phyloP scores from a whole-genome alignment of 768 basidiomycete genomes.

The Lyophyllum atratum region DNA sequence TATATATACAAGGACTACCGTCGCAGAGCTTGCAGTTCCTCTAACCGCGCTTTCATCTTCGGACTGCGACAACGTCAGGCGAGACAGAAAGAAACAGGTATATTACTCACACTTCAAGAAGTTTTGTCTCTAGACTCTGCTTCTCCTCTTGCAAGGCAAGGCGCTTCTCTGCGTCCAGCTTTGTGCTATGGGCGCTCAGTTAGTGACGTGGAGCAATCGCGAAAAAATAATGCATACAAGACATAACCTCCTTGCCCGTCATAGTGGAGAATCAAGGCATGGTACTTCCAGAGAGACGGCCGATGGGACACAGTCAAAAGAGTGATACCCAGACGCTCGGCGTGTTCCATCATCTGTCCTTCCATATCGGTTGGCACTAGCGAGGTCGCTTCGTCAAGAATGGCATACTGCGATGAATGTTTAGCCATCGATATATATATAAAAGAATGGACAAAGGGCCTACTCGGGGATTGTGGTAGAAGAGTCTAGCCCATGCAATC shows the following conservation, averaged over 20 bases:
- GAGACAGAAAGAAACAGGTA: neutral
- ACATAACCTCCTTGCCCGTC: slow-evolving; percentile 95
- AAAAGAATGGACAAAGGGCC: slow-evolving; percentile 16
- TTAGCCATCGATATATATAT: neutral
- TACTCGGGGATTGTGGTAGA: slow-evolving; percentile 93
- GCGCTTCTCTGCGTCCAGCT: slow-evolving; percentile 87
- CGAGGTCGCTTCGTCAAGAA: slow-evolving; percentile 95
- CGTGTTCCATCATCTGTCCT: slow-evolving; percentile 93
- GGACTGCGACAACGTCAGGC: slow-evolving; percentile 47
- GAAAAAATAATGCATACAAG: slow-evolving; percentile 60
- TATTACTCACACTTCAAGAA: slow-evolving; percentile 78
- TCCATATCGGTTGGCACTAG: slow-evolving; percentile 93
- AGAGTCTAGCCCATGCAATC: slow-evolving; percentile 95
- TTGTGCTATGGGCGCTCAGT: slow-evolving; percentile 54
- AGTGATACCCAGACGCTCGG: slow-evolving; percentile 85
- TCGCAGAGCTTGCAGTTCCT: slow-evolving; percentile 54
- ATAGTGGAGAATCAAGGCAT: slow-evolving; percentile 85
- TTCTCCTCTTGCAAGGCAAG: slow-evolving; percentile 94
- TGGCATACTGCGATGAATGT: slow-evolving; percentile 72
- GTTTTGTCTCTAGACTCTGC: slow-evolving; percentile 79
- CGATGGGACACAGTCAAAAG: slow-evolving; percentile 94
- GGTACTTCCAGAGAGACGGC: slow-evolving; percentile 92
- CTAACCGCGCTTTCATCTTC: slow-evolving; percentile 76
- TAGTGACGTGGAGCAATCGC: neutral
- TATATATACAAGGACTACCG: slow-evolving; percentile 4